Evolutionary conservation across 139 green algal genomes (phyloP), one percentile per base, ranked within the genome.

Genomic region (Asterochloris sp.): DNA sequence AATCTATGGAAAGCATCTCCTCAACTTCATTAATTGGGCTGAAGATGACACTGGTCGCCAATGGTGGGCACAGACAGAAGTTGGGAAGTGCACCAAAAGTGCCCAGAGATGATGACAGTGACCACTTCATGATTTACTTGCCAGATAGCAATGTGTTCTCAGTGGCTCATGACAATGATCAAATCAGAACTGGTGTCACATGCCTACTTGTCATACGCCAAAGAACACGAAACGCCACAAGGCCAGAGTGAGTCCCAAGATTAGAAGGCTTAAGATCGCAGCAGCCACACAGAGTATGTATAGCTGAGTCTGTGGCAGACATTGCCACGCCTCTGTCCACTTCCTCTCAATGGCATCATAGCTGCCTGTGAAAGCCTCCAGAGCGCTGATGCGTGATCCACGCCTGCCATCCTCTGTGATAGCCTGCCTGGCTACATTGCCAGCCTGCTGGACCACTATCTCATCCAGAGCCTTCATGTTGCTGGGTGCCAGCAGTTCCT

Each of bases 331-430:
- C 19, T n/a, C 71, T 29, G 21, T 15, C 21, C 24, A 76, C 71
- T 76, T 76, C n/a, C 71, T n/a, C n/a, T 76, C 71, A 76, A 76
- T 27, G 14, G 71, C 71, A 60, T 76, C 71, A 76, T 76, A 76
- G 38, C n/a, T 60, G n/a, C 71, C 71, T 28, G n/a, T 38, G 11
- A 76, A 28, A 0, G 71, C 71, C 38, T 76, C 71, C 14, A 60
- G 19, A 76, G 71, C 71, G 29, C n/a, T 60, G 10, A 76, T 76
- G 6, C 71, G 23, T 76, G 71, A 76, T 21, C 19, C 71, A 60
- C 19, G 11, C 16, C 71, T 26, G 15, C 71, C 71, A 21, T 76
- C 19, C n/a, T 29, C 11, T 27, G 71, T 76, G 8, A 38, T 76
- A 21, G 71, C 71, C 24, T 76, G 71, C 71, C 24, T n/a, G 24